These are phyloP conservation scores for Dysphania ambrosioides DNA, from an alignment of 148 eudicot species.

Conservation along the genomic window DNA sequence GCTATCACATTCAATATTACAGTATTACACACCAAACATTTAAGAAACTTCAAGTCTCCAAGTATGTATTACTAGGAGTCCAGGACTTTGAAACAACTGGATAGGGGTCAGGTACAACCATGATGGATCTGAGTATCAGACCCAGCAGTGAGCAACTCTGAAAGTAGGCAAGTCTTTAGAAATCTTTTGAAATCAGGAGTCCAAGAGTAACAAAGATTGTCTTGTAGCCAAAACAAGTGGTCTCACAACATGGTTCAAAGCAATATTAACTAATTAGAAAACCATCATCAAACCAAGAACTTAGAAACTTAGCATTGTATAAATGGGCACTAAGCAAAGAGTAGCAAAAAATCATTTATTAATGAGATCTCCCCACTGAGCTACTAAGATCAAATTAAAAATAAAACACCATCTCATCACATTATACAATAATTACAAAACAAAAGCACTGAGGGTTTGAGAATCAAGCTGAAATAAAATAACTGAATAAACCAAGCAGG, in stretches of 20 bases:
- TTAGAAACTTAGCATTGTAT: too few species aligned
- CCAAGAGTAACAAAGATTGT: not conserved
- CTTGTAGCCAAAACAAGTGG: not conserved
- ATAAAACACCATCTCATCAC: not conserved
- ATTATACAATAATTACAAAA: not conserved
- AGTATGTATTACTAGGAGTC: not conserved
- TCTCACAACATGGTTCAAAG: not conserved
- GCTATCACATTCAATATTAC: not conserved
- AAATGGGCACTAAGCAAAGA: not conserved
- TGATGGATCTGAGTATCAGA: not conserved
- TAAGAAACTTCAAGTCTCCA: not conserved
- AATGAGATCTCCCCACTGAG: not conserved
- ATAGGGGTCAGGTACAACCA: not conserved
- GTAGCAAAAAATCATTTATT: not conserved
- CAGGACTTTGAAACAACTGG: too few species aligned
- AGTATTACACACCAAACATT: not conserved
- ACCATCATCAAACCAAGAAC: not conserved
- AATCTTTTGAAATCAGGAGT: not conserved
- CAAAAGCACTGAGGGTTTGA: not conserved
- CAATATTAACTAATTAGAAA: not conserved
- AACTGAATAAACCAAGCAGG: constrained; percentile 2
- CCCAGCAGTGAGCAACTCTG: not conserved
- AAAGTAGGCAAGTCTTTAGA: not conserved
- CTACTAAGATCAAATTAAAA: not conserved
- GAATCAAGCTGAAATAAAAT: not conserved